A percentile compares a stretch with the other conserved stretches of the same genome.
Conservation (phyloP, 192 early-diverging fungal species). For the Mycoemilia scoparia region DNA sequence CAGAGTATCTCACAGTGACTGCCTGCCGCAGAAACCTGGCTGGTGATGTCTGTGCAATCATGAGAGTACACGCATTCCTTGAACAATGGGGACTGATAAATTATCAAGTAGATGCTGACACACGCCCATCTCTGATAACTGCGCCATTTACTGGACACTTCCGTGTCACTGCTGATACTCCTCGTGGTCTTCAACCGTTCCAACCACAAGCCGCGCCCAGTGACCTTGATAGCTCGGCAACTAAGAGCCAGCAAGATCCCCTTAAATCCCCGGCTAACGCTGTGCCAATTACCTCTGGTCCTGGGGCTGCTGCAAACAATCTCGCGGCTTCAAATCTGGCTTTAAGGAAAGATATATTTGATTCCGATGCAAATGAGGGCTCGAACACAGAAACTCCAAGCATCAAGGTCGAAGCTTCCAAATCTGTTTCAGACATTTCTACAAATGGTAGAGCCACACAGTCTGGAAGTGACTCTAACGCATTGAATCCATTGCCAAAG, state of each 20-base stretch:
- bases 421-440: constrained; percentile 25
- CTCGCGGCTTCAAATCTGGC: constrained; percentile 17
- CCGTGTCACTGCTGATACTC: constrained; percentile 88
- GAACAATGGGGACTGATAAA: constrained; percentile 99
- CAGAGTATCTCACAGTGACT: constrained; percentile 94
- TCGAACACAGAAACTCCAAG: constrained; percentile 5
- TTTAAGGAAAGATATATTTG: constrained; percentile 39
- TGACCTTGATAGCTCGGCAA: constrained; percentile 6
- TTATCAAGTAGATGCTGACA: constrained; percentile 90
- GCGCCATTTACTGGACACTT: constrained; percentile 98
- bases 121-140: constrained; percentile 72
- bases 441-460: no score
- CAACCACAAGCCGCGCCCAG: constrained; percentile 31
- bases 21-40: constrained; percentile 91
- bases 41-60: constrained; percentile 97
- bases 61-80: constrained; percentile 93
- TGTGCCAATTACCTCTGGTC: constrained; percentile 6
- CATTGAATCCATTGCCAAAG: constrained; percentile 6
- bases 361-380: no score
- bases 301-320: constrained; percentile 2
- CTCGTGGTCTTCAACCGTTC: constrained; percentile 79
- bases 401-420: constrained; percentile 14
- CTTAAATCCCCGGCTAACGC: constrained; percentile 6
- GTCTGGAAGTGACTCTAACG: constrained; percentile 4
- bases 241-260: constrained; percentile 1